Evolutionary conservation across 1,284 basidiomycete genomes (phyloP).

Genomic region (Schizophyllum commune): DNA sequence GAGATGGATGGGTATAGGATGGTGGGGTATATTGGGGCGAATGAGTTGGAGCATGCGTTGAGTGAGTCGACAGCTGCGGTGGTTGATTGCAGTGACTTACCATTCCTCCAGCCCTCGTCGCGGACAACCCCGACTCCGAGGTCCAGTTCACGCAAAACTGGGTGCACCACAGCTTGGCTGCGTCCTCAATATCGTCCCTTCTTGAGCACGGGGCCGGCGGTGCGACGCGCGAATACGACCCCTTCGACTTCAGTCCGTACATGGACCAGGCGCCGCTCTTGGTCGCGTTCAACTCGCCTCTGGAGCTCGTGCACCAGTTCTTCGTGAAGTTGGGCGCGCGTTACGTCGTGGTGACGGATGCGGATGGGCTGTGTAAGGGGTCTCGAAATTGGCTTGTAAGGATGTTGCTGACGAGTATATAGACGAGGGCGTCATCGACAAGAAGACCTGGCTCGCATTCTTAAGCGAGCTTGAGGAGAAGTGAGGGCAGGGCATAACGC

Average conservation of each 20-base stretch:
- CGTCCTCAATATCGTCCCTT: constrained; percentile 57
- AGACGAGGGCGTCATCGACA: constrained; percentile 89
- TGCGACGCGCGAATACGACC: constrained; percentile 30
- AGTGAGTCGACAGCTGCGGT: too few relatives aligned
- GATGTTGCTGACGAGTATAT: constrained; percentile 4
- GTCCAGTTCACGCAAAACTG: constrained; percentile 57
- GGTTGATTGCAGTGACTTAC: too few relatives aligned
- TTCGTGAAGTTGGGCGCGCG: constrained; percentile 91
- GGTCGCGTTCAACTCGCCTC: constrained; percentile 73
- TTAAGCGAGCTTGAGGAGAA: constrained; percentile 65
- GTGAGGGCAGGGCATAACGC: constrained; percentile 11
- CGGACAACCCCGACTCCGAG: constrained; percentile 61
- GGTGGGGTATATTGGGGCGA: constrained; percentile 89
- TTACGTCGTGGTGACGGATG: constrained; percentile 81
- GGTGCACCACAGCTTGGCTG: constrained; percentile 32
- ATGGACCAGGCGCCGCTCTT: constrained; percentile 91
- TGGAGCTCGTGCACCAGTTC: constrained; percentile 86
- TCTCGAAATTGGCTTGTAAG: background rate
- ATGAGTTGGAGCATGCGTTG: constrained; percentile 91
- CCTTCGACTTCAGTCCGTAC: constrained; percentile 82
- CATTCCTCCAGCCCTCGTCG: constrained; percentile 53
- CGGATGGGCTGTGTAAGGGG: constrained; percentile 72
- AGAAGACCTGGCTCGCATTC: constrained; percentile 88
- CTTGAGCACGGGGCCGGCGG: constrained; percentile 30
- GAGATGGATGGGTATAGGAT: constrained; percentile 51